Base-by-base conservation (phyloP, 805 yeast genomes). In the Yarrowia sp. region DNA sequence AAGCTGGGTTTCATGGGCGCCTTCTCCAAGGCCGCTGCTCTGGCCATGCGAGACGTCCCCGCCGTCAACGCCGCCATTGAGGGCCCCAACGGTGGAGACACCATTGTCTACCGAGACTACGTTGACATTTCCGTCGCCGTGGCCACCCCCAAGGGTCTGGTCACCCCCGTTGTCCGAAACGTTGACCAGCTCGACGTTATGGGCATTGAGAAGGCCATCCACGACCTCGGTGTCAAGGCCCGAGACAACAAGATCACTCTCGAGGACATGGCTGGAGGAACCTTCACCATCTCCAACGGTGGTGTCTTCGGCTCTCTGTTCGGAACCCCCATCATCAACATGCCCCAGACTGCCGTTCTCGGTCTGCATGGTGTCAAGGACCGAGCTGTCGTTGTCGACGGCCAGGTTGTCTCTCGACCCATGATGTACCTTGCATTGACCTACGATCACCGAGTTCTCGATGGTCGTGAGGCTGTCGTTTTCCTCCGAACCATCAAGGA, bases 391-490 rank as follows among this genome's bases (percentile, higher is more conserved):
- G 94, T 94, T 69, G 92, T 95, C 69, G 89, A 95, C 74, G 99
- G 99, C 68, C 93, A 94, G 85, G 85, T 95, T 74, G 99, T 91
- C 73, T 86, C 94, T 53, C 90, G 98, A 85, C 99, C 99, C 79
- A 94, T 95, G 98, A 95, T 95, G 99, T 95, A 95, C 86, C 82
- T 95, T 76, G 99, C 99, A 67, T 88, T 95, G 80, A 94, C 99
- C 69, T 95, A 95, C 80, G 99, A 95, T 79, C 99, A 95, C 84
- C 90, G 99, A 84, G 88, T 95, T 78, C 84, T 95, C 78, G 99
- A 95, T 78, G 99, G 99, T 74, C 91, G 98, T 82, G 99, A 95
- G 83, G 98, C 98, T 68, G 99, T 95, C 71, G 91, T 94, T 70
- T 95, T 94, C 91, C 86, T 95, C 82, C 93, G 87, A 84, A 91